Evolutionary conservation across 106 monocot genomes (phyloP).

Genomic region (Posidonia australis): DNA sequence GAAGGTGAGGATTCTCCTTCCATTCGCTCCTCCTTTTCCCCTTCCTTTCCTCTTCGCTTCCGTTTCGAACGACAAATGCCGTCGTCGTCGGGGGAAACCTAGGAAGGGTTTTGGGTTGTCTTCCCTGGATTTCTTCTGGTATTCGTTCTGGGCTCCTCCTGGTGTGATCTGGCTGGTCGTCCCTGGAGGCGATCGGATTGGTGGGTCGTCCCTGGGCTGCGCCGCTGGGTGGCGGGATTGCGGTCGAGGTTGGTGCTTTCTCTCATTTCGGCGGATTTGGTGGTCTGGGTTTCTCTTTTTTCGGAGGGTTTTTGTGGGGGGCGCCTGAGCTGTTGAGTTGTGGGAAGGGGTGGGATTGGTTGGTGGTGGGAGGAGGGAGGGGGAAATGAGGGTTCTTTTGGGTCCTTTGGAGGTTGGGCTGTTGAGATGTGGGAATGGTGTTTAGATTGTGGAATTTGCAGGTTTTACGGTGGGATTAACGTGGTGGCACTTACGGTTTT

Average conservation of each 20-base stretch:
- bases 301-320: not conserved
- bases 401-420: not conserved
- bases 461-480: too few species aligned
- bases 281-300: not conserved
- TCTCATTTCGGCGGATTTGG: not conserved
- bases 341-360: not conserved
- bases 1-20: constrained; percentile 3
- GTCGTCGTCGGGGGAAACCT: not conserved
- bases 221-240: too few species aligned
- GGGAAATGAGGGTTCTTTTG: not conserved
- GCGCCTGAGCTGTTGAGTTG: not conserved
- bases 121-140: not conserved
- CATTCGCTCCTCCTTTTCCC: not conserved
- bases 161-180: too few species aligned
- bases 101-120: not conserved
- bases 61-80: not conserved
- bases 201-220: too few species aligned
- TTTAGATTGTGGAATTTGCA: too few species aligned
- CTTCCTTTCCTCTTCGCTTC: not conserved
- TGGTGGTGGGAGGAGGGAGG: not conserved
- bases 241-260: not conserved
- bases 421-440: not conserved
- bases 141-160: too few species aligned
- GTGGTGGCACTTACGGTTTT: too few species aligned
- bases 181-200: too few species aligned